These are phyloP conservation scores for Blepharisma japonicum DNA, from an alignment of 73 alveolate species.

Conservation along the genomic window DNA sequence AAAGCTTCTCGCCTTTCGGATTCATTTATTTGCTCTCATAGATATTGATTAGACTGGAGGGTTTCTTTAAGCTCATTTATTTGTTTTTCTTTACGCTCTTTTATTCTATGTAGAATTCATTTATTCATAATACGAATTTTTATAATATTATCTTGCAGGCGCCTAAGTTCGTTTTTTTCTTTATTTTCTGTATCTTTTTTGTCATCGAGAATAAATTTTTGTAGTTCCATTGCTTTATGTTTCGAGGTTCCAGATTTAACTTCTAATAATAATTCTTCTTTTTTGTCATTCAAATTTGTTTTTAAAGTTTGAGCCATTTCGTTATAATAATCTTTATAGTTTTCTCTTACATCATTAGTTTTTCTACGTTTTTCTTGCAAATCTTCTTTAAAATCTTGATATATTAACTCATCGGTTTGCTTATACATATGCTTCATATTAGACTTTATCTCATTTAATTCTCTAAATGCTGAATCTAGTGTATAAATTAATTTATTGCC, in stretches of 20 bases:
- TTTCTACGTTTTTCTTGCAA: background rate
- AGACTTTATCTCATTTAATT: background rate
- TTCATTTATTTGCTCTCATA: constrained; percentile 89
- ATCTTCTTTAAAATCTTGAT: background rate
- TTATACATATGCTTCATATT: constrained; percentile 3
- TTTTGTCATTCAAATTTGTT: background rate
- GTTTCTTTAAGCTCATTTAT: constrained; percentile 74
- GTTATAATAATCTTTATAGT: background rate
- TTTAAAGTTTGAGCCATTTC: constrained; percentile 14
- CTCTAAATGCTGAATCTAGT: background rate
- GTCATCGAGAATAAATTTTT: background rate
- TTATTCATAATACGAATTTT: background rate
- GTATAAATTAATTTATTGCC: background rate
- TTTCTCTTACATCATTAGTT: background rate
- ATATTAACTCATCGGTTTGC: background rate
- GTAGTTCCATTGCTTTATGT: background rate
- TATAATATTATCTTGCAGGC: background rate
- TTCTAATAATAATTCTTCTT: background rate
- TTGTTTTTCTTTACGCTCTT: constrained; percentile 74
- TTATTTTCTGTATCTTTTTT: background rate
- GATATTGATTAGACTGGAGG: constrained; percentile 74
- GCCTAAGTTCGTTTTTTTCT: background rate
- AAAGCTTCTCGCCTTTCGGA: constrained; percentile 85
- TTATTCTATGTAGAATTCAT: background rate
- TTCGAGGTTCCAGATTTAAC: background rate